phyloP scores from a whole-genome alignment of 106 monocot genomes.

The Xerophyta viscosa region DNA sequence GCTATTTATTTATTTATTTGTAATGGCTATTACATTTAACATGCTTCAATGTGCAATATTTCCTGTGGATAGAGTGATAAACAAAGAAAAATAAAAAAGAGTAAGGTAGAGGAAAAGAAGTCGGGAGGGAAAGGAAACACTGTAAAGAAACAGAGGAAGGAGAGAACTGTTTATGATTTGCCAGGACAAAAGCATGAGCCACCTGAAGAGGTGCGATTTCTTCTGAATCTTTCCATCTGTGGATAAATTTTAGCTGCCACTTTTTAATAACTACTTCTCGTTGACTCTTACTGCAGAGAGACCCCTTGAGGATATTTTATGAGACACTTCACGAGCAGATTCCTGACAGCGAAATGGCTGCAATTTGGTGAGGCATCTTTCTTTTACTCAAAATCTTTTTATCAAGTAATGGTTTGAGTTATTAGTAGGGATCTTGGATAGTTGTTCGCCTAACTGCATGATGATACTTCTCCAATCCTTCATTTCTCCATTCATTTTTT shows the following conservation, averaged over 20 bases:
- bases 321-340: slow-evolving; percentile 70
- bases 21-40: too few species aligned
- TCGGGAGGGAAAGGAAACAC: slow-evolving; percentile 7
- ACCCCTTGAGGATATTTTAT: slow-evolving; percentile 89
- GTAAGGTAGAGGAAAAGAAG: slow-evolving; percentile 11
- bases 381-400: background rate
- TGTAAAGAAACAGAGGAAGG: slow-evolving; percentile 29
- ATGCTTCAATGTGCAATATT: too few species aligned
- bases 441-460: too few species aligned
- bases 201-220: slow-evolving; percentile 50
- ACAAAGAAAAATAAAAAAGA: slow-evolving; percentile 19
- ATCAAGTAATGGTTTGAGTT: background rate
- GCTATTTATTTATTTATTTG: background rate
- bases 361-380: slow-evolving; percentile 49
- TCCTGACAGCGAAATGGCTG: slow-evolving; percentile 85
- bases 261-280: background rate
- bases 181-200: slow-evolving; percentile 92
- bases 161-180: slow-evolving; percentile 61
- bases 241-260: background rate
- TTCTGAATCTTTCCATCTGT: background rate
- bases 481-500: too few species aligned
- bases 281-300: slow-evolving; percentile 48
- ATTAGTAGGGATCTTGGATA: too few species aligned
- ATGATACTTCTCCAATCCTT: too few species aligned
- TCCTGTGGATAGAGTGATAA: too few species aligned